Percentiles rank a stretch among this genome's conserved stretches.
Evolutionary conservation across 108 stramenopile genomes (phyloP).

Genomic region (Bacterosira constricta): DNA sequence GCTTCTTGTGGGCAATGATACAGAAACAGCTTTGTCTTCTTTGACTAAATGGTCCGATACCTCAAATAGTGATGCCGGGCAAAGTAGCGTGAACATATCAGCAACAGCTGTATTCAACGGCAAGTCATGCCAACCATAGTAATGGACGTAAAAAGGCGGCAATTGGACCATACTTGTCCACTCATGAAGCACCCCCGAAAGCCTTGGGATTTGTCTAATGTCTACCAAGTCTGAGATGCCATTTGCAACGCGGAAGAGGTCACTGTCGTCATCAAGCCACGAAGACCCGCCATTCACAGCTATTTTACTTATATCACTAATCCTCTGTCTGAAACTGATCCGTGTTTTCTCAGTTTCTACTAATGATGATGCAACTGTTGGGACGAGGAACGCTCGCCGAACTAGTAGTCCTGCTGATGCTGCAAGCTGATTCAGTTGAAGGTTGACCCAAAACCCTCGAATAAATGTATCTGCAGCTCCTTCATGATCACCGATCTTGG

Average conservation of each 20-base stretch:
- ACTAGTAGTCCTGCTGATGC: conserved; percentile 11
- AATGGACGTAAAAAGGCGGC: conserved; percentile 37
- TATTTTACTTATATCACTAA: conserved; percentile 12
- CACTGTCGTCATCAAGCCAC: conserved; percentile 2
- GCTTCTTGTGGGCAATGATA: background rate
- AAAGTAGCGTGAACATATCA: conserved; percentile 19
- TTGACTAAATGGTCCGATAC: conserved; percentile 9
- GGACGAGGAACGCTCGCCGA: conserved; percentile 15
- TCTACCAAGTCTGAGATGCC: background rate
- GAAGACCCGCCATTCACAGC: conserved; percentile 17
- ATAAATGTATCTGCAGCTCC: conserved; percentile 29
- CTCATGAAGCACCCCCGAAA: conserved; percentile 7
- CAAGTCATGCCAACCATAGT: conserved; percentile 32
- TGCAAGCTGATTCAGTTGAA: conserved; percentile 8
- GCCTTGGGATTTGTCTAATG: conserved; percentile 10
- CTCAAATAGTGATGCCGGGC: conserved; percentile 10
- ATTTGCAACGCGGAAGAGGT: conserved; percentile 6
- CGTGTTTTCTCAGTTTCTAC: conserved; percentile 9
- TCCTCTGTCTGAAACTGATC: conserved; percentile 10
- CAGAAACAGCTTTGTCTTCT: background rate
- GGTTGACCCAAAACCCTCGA: conserved; percentile 15
- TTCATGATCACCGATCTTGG: conserved; percentile 20
- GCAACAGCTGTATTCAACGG: conserved; percentile 8
- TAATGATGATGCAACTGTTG: conserved; percentile 13
- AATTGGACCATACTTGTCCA: conserved; percentile 17